Percentiles rank a stretch among this genome's conserved stretches.
Conservation (phyloP, 1,284 basidiomycete species). For the Pterulicium gracile region DNA sequence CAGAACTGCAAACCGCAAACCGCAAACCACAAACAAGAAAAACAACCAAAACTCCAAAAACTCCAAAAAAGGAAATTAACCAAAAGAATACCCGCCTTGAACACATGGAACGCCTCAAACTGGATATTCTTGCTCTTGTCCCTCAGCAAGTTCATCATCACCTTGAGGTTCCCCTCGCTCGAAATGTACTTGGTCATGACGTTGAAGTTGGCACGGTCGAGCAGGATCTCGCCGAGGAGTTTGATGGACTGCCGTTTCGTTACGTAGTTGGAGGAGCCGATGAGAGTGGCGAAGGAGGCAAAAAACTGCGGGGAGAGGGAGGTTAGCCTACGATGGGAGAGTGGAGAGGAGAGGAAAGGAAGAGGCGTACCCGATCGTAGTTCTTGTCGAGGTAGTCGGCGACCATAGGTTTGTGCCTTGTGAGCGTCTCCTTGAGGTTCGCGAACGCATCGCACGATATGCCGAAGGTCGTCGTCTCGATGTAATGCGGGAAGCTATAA, state of each 20-base stretch:
- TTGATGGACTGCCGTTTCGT: constrained; percentile 99
- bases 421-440: constrained; percentile 94
- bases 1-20: background rate
- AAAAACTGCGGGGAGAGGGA: constrained; percentile 65
- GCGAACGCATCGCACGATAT: constrained; percentile 97
- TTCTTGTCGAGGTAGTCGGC: constrained; percentile 93
- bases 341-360: background rate
- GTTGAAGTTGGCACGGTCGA: constrained; percentile 95
- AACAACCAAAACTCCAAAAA: background rate
- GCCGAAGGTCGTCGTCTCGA: constrained; percentile 96
- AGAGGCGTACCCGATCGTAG: constrained; percentile 74
- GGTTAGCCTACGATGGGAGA: constrained; percentile 7
- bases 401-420: constrained; percentile 94
- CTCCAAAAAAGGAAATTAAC: no score
- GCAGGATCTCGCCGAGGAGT: constrained; percentile 92
- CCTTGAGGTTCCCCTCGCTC: constrained; percentile 89
- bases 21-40: background rate
- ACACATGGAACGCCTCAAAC: constrained; percentile 99
- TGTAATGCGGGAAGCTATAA: constrained; percentile 94
- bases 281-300: constrained; percentile 84
- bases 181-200: constrained; percentile 99
- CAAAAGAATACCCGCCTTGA: constrained; percentile 61
- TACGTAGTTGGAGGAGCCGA: constrained; percentile 93
- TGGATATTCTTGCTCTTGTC: constrained; percentile 99
- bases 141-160: constrained; percentile 98